Percentiles rank a stretch among this genome's conserved stretches.
These are phyloP conservation scores for Pugionium dolabratum DNA, from an alignment of 345 rosid species.

Conservation along the genomic window DNA sequence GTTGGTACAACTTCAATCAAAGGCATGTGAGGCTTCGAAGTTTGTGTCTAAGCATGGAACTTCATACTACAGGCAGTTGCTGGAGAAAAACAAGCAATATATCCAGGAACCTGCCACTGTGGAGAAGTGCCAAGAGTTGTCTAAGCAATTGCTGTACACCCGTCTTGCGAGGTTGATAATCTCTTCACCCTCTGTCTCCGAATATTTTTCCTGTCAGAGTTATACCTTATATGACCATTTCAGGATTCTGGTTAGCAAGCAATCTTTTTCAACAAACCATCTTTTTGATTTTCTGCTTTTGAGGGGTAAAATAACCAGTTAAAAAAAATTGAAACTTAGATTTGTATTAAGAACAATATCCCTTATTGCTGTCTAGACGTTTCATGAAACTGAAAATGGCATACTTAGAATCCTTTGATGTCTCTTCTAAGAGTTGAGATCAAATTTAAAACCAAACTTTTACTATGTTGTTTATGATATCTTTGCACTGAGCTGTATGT, in stretches of 20 bases:
- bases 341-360: not conserved
- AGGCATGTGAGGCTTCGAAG: constrained; percentile 74
- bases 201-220: not conserved
- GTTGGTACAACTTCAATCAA: constrained; percentile 62
- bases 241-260: not conserved
- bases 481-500: constrained; percentile 4
- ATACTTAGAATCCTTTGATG: not conserved
- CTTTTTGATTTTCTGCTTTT: not conserved
- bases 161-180: constrained; percentile 80
- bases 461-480: not conserved
- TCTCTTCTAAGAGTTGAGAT: not conserved
- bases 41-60: constrained; percentile 71
- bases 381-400: not conserved
- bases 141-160: constrained; percentile 83
- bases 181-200: constrained; percentile 2
- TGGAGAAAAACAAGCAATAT: constrained; percentile 80
- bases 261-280: not conserved
- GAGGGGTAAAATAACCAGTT: not conserved
- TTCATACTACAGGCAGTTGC: constrained; percentile 70
- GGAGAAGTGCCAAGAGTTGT: constrained; percentile 64
- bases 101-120: constrained; percentile 78
- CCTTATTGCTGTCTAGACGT: not conserved
- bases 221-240: not conserved
- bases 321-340: not conserved
- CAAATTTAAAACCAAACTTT: not conserved